phyloP scores from a whole-genome alignment of 495 filamentous ascomycete species.

The Talaromyces ruber region DNA sequence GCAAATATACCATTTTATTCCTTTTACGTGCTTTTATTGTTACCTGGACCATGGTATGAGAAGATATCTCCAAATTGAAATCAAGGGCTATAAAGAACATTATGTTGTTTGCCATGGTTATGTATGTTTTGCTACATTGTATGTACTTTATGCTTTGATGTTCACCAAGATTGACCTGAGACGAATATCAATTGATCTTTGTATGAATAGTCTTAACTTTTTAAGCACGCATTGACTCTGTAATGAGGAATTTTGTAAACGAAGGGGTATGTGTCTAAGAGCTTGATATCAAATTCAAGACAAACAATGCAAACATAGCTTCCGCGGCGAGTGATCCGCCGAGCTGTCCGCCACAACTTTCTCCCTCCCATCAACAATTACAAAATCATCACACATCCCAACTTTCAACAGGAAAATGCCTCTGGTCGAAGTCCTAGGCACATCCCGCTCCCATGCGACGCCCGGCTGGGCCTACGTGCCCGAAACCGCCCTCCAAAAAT shows the following conservation, averaged over 20 bases:
- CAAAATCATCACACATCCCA: not conserved
- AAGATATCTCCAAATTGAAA: not conserved
- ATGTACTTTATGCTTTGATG: not conserved
- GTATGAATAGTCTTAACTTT: not conserved
- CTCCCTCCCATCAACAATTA: not conserved
- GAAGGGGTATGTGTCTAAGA: too few relatives aligned
- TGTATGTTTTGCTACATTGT: not conserved
- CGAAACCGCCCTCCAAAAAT: slow-evolving; percentile 45
- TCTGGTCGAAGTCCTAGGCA: slow-evolving; percentile 67
- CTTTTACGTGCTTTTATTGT: not conserved
- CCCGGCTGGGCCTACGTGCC: slow-evolving; percentile 88
- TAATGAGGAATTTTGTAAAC: too few relatives aligned
- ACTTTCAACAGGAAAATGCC: slow-evolving; percentile 34
- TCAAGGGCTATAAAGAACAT: not conserved
- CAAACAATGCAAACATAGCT: slow-evolving; percentile 7
- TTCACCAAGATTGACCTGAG: not conserved
- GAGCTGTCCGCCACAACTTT: not conserved
- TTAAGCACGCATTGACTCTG: too few relatives aligned
- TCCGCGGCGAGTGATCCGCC: not conserved
- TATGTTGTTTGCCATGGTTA: not conserved
- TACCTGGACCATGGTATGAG: not conserved
- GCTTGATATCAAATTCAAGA: not conserved
- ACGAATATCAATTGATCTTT: not conserved
- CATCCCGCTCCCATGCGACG: slow-evolving; percentile 52
- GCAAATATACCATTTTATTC: not conserved